Evolutionary conservation across 2,329 filamentous ascomycete genomes (phyloP).

Genomic region (Paracoccidioides lutzii): DNA sequence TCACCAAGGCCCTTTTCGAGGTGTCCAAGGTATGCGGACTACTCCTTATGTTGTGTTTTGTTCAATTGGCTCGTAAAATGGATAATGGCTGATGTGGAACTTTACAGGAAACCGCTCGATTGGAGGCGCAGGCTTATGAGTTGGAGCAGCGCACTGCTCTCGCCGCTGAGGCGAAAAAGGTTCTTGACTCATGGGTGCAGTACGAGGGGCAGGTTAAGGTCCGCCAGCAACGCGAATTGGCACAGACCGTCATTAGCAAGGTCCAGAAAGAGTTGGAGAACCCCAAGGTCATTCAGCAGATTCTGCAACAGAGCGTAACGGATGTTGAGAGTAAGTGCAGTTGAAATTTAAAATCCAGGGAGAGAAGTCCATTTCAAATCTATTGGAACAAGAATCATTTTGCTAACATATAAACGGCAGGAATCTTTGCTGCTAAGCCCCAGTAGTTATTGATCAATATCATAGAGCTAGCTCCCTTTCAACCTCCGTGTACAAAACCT

Average conservation of each 20-base stretch:
- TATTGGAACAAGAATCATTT: neutral
- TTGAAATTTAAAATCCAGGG: neutral
- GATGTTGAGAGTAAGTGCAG: slow-evolving; percentile 78
- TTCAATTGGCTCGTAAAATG: no score
- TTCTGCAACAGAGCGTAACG: slow-evolving; percentile 87
- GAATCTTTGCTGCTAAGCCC: slow-evolving; percentile 12
- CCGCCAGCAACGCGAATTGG: slow-evolving; percentile 93
- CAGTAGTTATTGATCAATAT: slow-evolving; percentile 7
- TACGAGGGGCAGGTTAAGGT: slow-evolving; percentile 99
- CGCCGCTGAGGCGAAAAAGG: slow-evolving; percentile 81
- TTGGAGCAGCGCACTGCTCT: slow-evolving; percentile 92
- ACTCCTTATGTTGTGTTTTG: neutral
- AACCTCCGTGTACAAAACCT: slow-evolving; percentile 9
- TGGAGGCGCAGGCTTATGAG: slow-evolving; percentile 93
- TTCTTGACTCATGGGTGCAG: slow-evolving; percentile 96
- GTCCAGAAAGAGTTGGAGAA: slow-evolving; percentile 98
- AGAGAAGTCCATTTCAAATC: neutral
- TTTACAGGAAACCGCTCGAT: slow-evolving; percentile 78
- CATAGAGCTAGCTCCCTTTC: slow-evolving; percentile 3
- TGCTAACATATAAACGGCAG: slow-evolving; percentile 11
- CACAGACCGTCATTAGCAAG: slow-evolving; percentile 86
- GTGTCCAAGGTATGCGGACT: slow-evolving; percentile 73
- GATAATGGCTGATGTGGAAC: neutral
- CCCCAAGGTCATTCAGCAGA: slow-evolving; percentile 94
- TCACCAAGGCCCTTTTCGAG: slow-evolving; percentile 93